A percentile compares a stretch with the other conserved stretches of the same genome.
These are phyloP conservation scores for Acanthamoeba lenticulata DNA, from an alignment of 208 protist genomes.

Conservation along the genomic window DNA sequence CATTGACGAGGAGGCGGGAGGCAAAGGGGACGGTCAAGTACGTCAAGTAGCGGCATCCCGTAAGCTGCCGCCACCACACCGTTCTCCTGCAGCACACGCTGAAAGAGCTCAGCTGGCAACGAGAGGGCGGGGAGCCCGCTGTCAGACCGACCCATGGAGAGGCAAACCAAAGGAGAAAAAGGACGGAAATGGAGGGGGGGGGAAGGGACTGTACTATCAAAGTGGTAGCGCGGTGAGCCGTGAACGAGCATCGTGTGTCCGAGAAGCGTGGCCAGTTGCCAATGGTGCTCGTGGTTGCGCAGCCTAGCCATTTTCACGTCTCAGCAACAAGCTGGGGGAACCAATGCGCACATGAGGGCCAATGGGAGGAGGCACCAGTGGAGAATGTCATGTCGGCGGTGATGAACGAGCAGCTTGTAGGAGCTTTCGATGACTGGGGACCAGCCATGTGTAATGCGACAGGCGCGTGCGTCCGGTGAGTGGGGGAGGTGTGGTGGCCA, in stretches of 20 bases:
- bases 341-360: not conserved
- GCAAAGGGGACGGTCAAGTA: too few relatives aligned
- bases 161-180: too few relatives aligned
- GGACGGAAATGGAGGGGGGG: too few relatives aligned
- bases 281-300: not conserved
- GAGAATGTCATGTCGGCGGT: not conserved
- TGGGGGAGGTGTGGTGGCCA: too few relatives aligned
- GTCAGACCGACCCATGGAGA: too few relatives aligned
- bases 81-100: too few relatives aligned
- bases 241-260: not conserved
- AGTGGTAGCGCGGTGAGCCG: not conserved
- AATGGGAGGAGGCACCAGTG: not conserved
- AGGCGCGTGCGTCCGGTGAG: not conserved
- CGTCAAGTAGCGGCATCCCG: too few relatives aligned
- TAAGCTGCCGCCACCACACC: too few relatives aligned
- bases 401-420: not conserved
- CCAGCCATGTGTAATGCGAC: not conserved
- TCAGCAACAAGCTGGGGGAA: not conserved
- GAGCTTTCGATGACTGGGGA: not conserved
- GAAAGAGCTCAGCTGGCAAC: too few relatives aligned
- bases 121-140: too few relatives aligned
- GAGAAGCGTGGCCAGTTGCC: not conserved
- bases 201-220: constrained; percentile 37
- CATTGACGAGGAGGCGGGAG: too few relatives aligned
- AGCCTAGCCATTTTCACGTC: not conserved